A percentile compares a stretch with the other conserved stretches of the same genome.
Conservation (phyloP, 805 yeast genomes). For the Helenozyma rhizophorensis region DNA sequence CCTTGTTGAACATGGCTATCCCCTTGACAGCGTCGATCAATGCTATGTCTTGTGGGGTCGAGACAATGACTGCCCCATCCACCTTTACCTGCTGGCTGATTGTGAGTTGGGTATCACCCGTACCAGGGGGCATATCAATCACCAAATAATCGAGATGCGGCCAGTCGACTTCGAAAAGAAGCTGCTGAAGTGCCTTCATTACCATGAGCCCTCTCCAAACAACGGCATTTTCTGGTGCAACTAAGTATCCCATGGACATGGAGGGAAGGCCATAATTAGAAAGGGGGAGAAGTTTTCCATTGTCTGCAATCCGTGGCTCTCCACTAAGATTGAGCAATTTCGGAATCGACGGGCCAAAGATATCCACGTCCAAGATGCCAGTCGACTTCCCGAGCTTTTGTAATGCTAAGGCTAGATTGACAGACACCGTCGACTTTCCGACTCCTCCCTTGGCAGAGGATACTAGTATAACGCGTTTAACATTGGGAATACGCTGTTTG, state of each 20-base stretch:
- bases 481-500: slow-evolving; percentile 54
- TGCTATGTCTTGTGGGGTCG: slow-evolving; percentile 86
- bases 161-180: slow-evolving; percentile 83
- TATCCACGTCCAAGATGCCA: slow-evolving; percentile 75
- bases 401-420: slow-evolving; percentile 64
- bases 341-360: slow-evolving; percentile 84
- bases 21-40: slow-evolving; percentile 78
- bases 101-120: slow-evolving; percentile 83
- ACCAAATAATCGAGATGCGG: slow-evolving; percentile 59
- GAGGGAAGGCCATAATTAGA: slow-evolving; percentile 71
- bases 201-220: slow-evolving; percentile 89
- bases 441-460: slow-evolving; percentile 82
- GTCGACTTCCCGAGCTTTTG: slow-evolving; percentile 49
- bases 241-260: slow-evolving; percentile 87
- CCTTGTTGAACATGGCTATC: slow-evolving; percentile 69
- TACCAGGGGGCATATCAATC: slow-evolving; percentile 88
- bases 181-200: slow-evolving; percentile 80
- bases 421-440: slow-evolving; percentile 72
- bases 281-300: slow-evolving; percentile 61
- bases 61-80: slow-evolving; percentile 77
- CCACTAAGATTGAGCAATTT: slow-evolving; percentile 63
- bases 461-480: slow-evolving; percentile 57
- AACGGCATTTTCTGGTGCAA: slow-evolving; percentile 61
- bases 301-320: slow-evolving; percentile 54
- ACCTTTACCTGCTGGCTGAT: slow-evolving; percentile 73